phyloP scores from a whole-genome alignment of 2,329 filamentous ascomycete genomes.

The Aspergillus ustus region DNA sequence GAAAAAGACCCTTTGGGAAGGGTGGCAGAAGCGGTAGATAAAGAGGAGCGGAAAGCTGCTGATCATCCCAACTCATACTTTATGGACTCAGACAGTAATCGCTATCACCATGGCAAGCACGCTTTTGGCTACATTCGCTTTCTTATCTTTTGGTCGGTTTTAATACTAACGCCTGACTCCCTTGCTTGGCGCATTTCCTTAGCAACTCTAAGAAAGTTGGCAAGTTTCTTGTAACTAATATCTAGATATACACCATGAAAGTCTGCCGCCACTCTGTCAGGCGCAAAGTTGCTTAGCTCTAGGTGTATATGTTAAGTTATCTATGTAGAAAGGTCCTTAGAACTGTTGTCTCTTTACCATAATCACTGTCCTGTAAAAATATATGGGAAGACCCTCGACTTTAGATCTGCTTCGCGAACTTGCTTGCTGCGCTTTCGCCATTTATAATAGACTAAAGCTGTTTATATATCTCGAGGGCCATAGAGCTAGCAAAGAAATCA shows the following conservation, averaged over 20 bases:
- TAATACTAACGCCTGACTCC: not conserved
- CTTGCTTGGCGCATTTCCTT: constrained; percentile 8
- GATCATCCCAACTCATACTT: too few relatives aligned
- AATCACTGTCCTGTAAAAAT: not conserved
- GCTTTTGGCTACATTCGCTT: too few relatives aligned
- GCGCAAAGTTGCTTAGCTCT: constrained; percentile 6
- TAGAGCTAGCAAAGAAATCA: too few relatives aligned
- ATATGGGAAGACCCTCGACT: constrained; percentile 11
- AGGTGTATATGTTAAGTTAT: constrained; percentile 4
- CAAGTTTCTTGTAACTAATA: constrained; percentile 6
- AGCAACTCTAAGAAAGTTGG: constrained; percentile 3
- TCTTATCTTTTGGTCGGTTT: too few relatives aligned
- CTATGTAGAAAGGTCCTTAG: not conserved
- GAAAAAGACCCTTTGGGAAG: too few relatives aligned
- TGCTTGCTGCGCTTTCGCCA: not conserved
- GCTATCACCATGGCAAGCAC: too few relatives aligned
- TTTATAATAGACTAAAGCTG: too few relatives aligned
- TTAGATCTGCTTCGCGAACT: constrained; percentile 6
- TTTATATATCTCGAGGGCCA: too few relatives aligned
- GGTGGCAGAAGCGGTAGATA: too few relatives aligned
- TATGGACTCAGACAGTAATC: too few relatives aligned
- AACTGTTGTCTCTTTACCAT: not conserved
- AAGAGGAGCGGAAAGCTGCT: too few relatives aligned
- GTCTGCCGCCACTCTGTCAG: constrained; percentile 1
- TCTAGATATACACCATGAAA: not conserved